Percentiles rank a stretch among this genome's conserved stretches.
Conservation (phyloP, 768 basidiomycete genomes). For the Trametopsis cervina region DNA sequence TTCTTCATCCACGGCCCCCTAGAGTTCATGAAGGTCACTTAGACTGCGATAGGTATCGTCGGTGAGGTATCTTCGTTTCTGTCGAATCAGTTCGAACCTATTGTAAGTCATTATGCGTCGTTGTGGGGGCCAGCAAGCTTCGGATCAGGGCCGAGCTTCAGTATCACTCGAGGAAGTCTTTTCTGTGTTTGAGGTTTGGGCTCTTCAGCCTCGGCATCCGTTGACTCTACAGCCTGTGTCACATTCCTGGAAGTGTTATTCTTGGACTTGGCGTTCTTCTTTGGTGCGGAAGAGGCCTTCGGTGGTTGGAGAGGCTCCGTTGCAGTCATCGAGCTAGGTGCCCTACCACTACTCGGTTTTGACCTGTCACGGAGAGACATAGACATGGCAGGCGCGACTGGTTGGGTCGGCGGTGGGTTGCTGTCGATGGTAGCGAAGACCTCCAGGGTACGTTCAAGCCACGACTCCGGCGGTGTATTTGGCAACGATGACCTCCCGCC, state of each 20-base stretch:
- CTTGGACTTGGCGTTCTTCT: background rate
- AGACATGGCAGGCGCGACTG: slow-evolving; percentile 29
- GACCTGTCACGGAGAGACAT: slow-evolving; percentile 43
- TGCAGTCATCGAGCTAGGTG: slow-evolving; percentile 3
- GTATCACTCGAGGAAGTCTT: slow-evolving; percentile 48
- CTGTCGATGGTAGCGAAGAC: slow-evolving; percentile 38
- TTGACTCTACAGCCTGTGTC: background rate
- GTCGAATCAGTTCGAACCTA: too few relatives aligned
- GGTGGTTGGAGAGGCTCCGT: background rate
- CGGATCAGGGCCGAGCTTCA: slow-evolving; percentile 42
- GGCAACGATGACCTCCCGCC: slow-evolving; percentile 38
- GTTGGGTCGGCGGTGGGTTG: slow-evolving; percentile 8
- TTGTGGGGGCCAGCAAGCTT: too few relatives aligned
- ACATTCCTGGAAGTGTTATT: background rate
- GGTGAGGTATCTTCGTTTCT: too few relatives aligned
- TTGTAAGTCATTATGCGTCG: too few relatives aligned
- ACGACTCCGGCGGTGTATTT: slow-evolving; percentile 32
- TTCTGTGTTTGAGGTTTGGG: slow-evolving; percentile 22
- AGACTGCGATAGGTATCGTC: too few relatives aligned
- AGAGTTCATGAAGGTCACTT: too few relatives aligned
- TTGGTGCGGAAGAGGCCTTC: background rate
- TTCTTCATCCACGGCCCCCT: too few relatives aligned
- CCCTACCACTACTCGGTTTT: slow-evolving; percentile 16
- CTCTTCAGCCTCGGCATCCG: slow-evolving; percentile 5
- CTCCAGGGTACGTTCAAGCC: slow-evolving; percentile 52